Percentiles rank a stretch among this genome's conserved stretches.
Conservation (phyloP, 2,329 filamentous ascomycete genomes). For the Ophiostoma pallidulum region DNA sequence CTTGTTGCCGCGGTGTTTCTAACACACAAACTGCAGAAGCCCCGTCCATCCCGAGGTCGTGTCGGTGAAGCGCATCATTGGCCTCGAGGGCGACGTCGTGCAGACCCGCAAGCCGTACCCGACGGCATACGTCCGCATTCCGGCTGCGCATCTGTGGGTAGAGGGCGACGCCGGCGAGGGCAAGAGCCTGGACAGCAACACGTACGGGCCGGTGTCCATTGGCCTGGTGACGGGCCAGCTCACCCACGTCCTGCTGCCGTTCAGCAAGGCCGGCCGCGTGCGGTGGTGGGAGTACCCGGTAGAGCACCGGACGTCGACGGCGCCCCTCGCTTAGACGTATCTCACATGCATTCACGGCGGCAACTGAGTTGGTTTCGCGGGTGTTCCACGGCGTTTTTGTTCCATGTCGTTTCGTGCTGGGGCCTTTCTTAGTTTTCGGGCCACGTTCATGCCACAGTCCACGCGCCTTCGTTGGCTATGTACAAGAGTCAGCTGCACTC, state of each 20-base stretch:
- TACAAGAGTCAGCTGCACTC: too few species aligned
- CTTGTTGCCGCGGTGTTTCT: not conserved
- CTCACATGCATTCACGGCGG: too few species aligned
- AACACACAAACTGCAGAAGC: slow-evolving; percentile 44
- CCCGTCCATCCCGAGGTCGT: slow-evolving; percentile 60
- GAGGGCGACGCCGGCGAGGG: slow-evolving; percentile 75
- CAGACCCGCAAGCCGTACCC: slow-evolving; percentile 54
- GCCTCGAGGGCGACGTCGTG: slow-evolving; percentile 68
- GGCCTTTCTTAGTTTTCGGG: too few species aligned
- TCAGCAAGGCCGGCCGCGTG: slow-evolving; percentile 46
- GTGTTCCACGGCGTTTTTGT: too few species aligned
- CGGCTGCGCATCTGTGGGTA: slow-evolving; percentile 84
- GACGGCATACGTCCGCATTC: slow-evolving; percentile 51
- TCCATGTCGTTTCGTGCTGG: too few species aligned
- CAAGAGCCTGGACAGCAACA: slow-evolving; percentile 74
- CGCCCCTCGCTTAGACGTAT: too few species aligned
- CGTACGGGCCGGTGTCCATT: slow-evolving; percentile 74
- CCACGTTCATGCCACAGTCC: too few species aligned
- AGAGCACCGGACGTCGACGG: slow-evolving; percentile 8
- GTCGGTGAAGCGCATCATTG: slow-evolving; percentile 76
- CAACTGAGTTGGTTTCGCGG: too few species aligned
- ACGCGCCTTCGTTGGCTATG: too few species aligned
- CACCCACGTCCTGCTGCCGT: slow-evolving; percentile 62
- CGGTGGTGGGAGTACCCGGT: slow-evolving; percentile 44
- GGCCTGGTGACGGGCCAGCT: slow-evolving; percentile 67